Percentiles rank a stretch among this genome's conserved stretches.
phyloP scores from a whole-genome alignment of 2,329 filamentous ascomycete genomes.

The Fusarium annulatum region DNA sequence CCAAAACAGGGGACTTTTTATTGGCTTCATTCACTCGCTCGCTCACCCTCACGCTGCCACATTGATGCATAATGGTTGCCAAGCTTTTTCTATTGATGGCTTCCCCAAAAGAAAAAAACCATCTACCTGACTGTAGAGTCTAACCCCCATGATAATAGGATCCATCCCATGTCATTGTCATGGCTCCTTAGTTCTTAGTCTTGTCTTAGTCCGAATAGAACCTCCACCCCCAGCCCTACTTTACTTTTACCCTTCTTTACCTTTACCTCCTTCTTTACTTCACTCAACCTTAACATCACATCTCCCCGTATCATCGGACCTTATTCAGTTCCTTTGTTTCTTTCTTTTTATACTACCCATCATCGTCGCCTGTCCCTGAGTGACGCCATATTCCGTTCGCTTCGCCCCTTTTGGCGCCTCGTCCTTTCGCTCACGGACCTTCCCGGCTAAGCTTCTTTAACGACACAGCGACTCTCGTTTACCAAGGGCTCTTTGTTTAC shows the following conservation, averaged over 20 bases:
- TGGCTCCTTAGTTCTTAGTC: constrained; percentile 27
- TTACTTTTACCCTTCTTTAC: constrained; percentile 29
- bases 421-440: constrained; percentile 29
- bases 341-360: constrained; percentile 18
- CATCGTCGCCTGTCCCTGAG: constrained; percentile 31
- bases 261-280: neutral
- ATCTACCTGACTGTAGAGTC: neutral
- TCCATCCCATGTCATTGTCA: constrained; percentile 35
- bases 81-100: constrained; percentile 28
- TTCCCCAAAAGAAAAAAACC: constrained; percentile 7
- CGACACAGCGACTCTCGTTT: constrained; percentile 31
- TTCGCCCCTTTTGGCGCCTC: constrained; percentile 35
- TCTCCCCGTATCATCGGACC: constrained; percentile 27
- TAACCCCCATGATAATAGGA: constrained; percentile 38
- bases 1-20: constrained; percentile 31
- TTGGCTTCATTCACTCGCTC: constrained; percentile 2
- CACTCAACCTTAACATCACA: neutral
- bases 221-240: constrained; percentile 40
- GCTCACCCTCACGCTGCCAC: neutral
- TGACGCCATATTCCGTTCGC: constrained; percentile 33
- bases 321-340: constrained; percentile 33
- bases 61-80: constrained; percentile 14
- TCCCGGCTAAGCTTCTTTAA: constrained; percentile 6
- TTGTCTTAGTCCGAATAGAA: constrained; percentile 20
- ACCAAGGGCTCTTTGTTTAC: constrained; percentile 21